Evolutionary conservation across 1,139 yeast genomes (phyloP), one percentile per base, ranked within the genome.

Genomic region (Blastobotrys apis): DNA sequence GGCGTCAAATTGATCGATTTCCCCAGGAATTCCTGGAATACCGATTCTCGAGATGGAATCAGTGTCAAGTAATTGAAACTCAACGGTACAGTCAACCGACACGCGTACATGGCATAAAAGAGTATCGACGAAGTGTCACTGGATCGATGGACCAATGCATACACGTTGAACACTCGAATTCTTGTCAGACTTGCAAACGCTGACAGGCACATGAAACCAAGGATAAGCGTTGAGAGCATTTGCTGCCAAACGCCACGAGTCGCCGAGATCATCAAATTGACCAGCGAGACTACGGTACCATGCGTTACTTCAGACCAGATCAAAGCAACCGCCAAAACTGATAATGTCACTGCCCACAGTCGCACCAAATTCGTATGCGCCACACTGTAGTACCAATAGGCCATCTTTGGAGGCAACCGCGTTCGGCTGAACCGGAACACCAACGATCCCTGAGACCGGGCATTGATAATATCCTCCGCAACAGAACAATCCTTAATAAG

Each of bases 51-150:
- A 21, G 76, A 69, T 10, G 78, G 71, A 49, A 83, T 72, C 41
- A 86, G 67, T 31, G 85, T 84, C 47, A 85, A 64, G 59, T 84
- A 86, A 62, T 86, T 86, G 66, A 84, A 86, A 29, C 86, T 78
- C 52, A 86, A 69, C 3, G 95, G 95, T 12, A 86, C 81, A 0
- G 95, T 84, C 59, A 86, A 69, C 52, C 95, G 78, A 44, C 92
- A 85, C 27, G 85, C 80, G 57, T 86, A 86, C 57, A 85, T 83
- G 21, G 90, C 80, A 62, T 84, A 86, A 62, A 85, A 86, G 37
- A 86, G 72, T 29, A 84, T 74, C 25, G 87, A 80, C 1, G 84
- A 83, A 0, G 86, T 83, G 57, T 84, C 92, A 0, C 92, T 81
- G 45, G 80, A 75, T 45, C 67, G 64, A 44, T 72, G 71, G 29